These are phyloP conservation scores for Lecanicillium sp. DNA, from an alignment of 2,329 filamentous ascomycete genomes.

Conservation along the genomic window DNA sequence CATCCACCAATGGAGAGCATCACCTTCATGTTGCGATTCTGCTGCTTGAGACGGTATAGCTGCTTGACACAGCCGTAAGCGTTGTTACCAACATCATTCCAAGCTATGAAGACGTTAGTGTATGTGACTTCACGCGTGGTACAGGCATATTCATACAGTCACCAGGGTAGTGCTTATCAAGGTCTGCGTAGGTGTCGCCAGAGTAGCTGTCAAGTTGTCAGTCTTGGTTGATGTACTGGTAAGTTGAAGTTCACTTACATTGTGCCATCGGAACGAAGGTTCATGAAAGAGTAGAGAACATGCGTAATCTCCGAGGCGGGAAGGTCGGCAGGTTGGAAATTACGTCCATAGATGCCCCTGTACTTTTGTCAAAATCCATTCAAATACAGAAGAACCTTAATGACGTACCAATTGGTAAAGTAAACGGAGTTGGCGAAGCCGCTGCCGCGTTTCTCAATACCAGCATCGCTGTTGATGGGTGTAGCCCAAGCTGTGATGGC, in stretches of 20 bases:
- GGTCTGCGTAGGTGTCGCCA: constrained; percentile 63
- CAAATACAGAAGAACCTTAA: background rate
- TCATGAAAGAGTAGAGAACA: constrained; percentile 76
- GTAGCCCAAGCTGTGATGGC: constrained; percentile 19
- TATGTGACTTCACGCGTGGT: background rate
- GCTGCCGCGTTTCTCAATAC: constrained; percentile 18
- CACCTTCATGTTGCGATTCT: constrained; percentile 70
- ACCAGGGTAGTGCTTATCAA: constrained; percentile 63
- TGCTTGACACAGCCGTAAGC: constrained; percentile 79
- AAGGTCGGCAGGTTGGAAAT: constrained; percentile 66
- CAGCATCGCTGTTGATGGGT: constrained; percentile 14
- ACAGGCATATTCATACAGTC: constrained; percentile 46
- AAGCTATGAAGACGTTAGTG: constrained; percentile 31
- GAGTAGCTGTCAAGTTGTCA: constrained; percentile 40
- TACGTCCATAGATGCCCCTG: constrained; percentile 68
- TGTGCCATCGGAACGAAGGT: constrained; percentile 64
- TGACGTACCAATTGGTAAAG: constrained; percentile 42
- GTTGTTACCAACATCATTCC: constrained; percentile 62
- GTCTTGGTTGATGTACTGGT: too few species aligned
- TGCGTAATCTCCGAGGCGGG: constrained; percentile 67
- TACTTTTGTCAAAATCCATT: background rate
- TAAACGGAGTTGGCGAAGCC: constrained; percentile 36
- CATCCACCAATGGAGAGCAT: constrained; percentile 79
- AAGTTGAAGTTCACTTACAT: constrained; percentile 59
- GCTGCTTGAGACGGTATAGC: constrained; percentile 69